Conservation (phyloP, 176 grass and related monocot genomes). For the Oryza australiensis region DNA sequence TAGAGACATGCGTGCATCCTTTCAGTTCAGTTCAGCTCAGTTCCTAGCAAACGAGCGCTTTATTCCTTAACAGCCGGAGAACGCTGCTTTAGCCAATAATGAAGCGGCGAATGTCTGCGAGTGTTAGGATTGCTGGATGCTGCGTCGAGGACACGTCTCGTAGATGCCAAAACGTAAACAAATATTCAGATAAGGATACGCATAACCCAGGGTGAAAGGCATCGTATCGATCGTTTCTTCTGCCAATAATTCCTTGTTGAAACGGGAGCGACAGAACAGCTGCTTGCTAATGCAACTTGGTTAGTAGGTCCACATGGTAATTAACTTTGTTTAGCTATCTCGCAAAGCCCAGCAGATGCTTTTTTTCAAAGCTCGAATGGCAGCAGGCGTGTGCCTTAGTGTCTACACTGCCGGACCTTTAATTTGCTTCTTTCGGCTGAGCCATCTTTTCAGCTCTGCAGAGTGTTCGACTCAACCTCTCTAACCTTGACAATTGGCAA, state of each 20-base stretch:
- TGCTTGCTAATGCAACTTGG: background rate
- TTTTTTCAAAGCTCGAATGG: background rate
- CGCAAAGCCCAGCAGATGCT: background rate
- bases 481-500: background rate
- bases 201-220: background rate
- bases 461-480: background rate
- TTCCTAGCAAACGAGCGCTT: conserved; percentile 19
- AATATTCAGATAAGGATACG: background rate
- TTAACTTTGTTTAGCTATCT: conserved; percentile 3
- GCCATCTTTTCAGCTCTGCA: background rate
- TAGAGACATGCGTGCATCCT: conserved; percentile 20
- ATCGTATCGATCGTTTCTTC: background rate
- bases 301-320: background rate
- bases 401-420: background rate
- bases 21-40: conserved; percentile 7
- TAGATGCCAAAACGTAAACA: conserved; percentile 4
- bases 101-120: conserved; percentile 28
- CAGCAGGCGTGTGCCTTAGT: background rate
- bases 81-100: conserved; percentile 17
- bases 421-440: background rate
- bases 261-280: background rate
- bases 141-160: conserved; percentile 20
- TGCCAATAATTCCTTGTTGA: background rate
- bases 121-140: background rate
- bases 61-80: conserved; percentile 19